Base-by-base conservation (phyloP, 148 eudicot genomes). In the Pharnaceum exiguum region DNA sequence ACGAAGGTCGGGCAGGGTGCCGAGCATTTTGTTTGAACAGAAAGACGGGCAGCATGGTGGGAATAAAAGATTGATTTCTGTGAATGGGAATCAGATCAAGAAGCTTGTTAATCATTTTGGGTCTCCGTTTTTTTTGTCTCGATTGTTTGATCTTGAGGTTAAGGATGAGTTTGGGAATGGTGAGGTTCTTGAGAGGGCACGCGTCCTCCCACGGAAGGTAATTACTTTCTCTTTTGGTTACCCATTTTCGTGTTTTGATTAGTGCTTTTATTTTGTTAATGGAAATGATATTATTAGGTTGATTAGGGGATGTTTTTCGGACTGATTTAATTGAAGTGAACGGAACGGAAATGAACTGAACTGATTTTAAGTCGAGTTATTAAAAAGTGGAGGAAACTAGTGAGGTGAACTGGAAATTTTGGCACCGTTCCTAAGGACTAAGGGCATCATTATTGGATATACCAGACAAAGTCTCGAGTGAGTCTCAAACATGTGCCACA, bases 11-110 rank as follows among this genome's bases (percentile, higher is more conserved):
- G 98, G 96, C 2, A 70, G 96, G 5, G 76, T 91, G 0, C 96
- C 98, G 0, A 76, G 86, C 69, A 91, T 91, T 12, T 72, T 91
- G 5, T 91, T 91, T 50, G 98, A 91, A 71, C 94, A 86, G 53
- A 83, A 87, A 55, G 96, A 91, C 35, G 98, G 96, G 10, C 84
- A 91, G 60, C 75, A 79, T 65, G 98, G 98, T 1, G 98, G 96
- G n/a, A 91, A 88, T 54, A 88, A 87, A 58, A 75, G 96, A 19
- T 77, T 91, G 60, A 76, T 87, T 32, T 87, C 98, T 1, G 94
- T 88, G 10, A 76, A 81, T 24, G 68, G 24, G 16, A 83, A 81
- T 53, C 98, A 91, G 81, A 83, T 91, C 29, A 85, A 76, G 80
- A 91, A 91, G 71, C 94, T 91, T 10, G 88, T 87, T 15, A 70